phyloP scores from a whole-genome alignment of 2,329 filamentous ascomycete species.

The Trichoderma koningiopsis region DNA sequence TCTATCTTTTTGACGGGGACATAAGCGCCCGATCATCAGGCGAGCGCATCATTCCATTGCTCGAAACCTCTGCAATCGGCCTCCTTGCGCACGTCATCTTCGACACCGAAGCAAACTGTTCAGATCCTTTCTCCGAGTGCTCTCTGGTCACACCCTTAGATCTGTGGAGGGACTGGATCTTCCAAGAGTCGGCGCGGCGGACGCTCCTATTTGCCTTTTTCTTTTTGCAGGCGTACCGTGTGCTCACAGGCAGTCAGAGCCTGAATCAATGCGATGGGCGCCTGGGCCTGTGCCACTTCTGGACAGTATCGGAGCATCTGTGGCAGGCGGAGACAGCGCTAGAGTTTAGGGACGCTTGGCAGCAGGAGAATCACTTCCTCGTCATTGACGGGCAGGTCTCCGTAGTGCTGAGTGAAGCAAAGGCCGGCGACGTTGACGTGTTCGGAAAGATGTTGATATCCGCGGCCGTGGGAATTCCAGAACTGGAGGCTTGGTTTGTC shows the following conservation, averaged over 20 bases:
- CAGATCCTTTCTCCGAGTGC: slow-evolving; percentile 35
- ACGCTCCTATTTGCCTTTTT: slow-evolving; percentile 54
- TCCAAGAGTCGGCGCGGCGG: slow-evolving; percentile 56
- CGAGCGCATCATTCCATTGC: slow-evolving; percentile 38
- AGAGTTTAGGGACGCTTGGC: slow-evolving; percentile 45
- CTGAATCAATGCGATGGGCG: slow-evolving; percentile 35
- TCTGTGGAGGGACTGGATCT: slow-evolving; percentile 55
- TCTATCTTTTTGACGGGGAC: slow-evolving; percentile 54
- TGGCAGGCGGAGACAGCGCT: slow-evolving; percentile 42
- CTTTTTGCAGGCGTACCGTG: slow-evolving; percentile 43
- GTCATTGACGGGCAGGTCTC: slow-evolving; percentile 37
- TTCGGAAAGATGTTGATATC: slow-evolving; percentile 45
- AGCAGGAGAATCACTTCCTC: slow-evolving; percentile 40
- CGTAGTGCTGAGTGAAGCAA: slow-evolving; percentile 38
- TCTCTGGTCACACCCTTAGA: slow-evolving; percentile 45
- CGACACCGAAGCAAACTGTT: slow-evolving; percentile 26
- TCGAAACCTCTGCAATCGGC: slow-evolving; percentile 40
- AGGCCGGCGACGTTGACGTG: slow-evolving; percentile 46
- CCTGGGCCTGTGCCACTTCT: slow-evolving; percentile 40
- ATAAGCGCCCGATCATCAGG: slow-evolving; percentile 45
- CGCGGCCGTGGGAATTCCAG: slow-evolving; percentile 37
- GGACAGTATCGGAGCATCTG: slow-evolving; percentile 44
- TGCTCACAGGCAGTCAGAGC: slow-evolving; percentile 36
- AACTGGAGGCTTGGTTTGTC: slow-evolving; percentile 41
- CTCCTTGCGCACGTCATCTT: slow-evolving; percentile 41